Evolutionary conservation across 1,284 basidiomycete species (phyloP).

Genomic region (Ceratobasidium sp.): DNA sequence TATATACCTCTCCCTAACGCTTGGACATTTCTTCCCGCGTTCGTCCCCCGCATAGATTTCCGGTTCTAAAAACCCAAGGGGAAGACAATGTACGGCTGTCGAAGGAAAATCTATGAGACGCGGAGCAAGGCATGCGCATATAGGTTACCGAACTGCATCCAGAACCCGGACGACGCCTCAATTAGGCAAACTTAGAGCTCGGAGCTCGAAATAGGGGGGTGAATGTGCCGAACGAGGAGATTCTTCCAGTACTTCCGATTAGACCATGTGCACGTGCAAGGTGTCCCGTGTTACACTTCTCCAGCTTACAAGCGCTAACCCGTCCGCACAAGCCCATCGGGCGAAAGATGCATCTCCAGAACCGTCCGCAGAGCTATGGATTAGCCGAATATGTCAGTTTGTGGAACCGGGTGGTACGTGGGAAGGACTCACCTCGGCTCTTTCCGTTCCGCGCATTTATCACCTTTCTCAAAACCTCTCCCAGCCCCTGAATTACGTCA

Average conservation of each 20-base stretch:
- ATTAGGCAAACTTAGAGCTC: not conserved
- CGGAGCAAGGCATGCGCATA: conserved; percentile 29
- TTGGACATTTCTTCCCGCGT: not conserved
- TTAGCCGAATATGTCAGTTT: too few relatives aligned
- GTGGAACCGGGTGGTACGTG: too few relatives aligned
- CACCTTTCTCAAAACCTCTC: too few relatives aligned
- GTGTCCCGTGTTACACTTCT: not conserved
- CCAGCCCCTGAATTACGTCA: too few relatives aligned
- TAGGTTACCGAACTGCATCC: conserved; percentile 31
- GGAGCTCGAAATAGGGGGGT: not conserved
- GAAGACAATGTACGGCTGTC: conserved; percentile 6
- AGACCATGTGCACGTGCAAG: too few relatives aligned
- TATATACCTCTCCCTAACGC: not conserved
- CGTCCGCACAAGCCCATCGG: conserved; percentile 39
- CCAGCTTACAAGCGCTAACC: conserved; percentile 38
- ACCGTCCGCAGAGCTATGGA: not conserved
- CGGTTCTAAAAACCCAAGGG: conserved; percentile 30
- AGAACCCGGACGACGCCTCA: conserved; percentile 21
- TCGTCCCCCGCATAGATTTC: not conserved
- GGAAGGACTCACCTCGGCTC: too few relatives aligned
- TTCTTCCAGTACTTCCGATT: too few relatives aligned
- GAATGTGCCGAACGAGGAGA: too few relatives aligned
- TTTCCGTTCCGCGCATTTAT: too few relatives aligned
- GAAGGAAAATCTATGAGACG: conserved; percentile 10
- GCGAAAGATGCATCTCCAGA: not conserved